Percentiles rank a stretch among this genome's conserved stretches.
phyloP scores from a whole-genome alignment of 306 rosid genomes.

The Nissolia schottii region DNA sequence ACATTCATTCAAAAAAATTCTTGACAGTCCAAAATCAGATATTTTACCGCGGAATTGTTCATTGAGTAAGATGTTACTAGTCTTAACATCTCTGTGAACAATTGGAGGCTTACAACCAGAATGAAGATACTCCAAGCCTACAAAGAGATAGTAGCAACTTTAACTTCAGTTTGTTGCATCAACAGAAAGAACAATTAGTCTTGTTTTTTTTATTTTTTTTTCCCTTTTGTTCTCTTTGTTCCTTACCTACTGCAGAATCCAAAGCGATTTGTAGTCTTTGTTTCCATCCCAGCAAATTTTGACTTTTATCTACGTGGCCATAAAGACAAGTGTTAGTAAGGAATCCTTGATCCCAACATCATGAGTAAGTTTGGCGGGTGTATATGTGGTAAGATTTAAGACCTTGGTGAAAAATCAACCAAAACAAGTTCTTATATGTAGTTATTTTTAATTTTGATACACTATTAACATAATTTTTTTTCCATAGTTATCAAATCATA shows the following conservation, averaged over 20 bases:
- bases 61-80: constrained; percentile 41
- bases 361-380: no score
- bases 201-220: no score
- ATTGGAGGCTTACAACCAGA: constrained; percentile 44
- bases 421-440: no score
- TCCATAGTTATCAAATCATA: no score
- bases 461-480: no score
- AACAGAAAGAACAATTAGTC: not conserved
- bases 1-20: constrained; percentile 9
- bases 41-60: constrained; percentile 31
- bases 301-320: constrained; percentile 7
- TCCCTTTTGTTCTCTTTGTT: not conserved
- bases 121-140: constrained; percentile 45
- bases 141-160: not conserved
- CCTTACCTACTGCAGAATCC: constrained; percentile 43
- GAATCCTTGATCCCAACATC: no score
- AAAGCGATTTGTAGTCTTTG: constrained; percentile 36
- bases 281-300: constrained; percentile 33
- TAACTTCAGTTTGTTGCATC: not conserved
- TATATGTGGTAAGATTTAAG: no score
- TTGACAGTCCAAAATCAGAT: constrained; percentile 50
- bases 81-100: constrained; percentile 51
- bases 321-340: no score
- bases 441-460: no score
- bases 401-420: no score